These are phyloP conservation scores for Solanum hybrid DNA, from an alignment of 305 asterid genomes.

Conservation along the genomic window DNA sequence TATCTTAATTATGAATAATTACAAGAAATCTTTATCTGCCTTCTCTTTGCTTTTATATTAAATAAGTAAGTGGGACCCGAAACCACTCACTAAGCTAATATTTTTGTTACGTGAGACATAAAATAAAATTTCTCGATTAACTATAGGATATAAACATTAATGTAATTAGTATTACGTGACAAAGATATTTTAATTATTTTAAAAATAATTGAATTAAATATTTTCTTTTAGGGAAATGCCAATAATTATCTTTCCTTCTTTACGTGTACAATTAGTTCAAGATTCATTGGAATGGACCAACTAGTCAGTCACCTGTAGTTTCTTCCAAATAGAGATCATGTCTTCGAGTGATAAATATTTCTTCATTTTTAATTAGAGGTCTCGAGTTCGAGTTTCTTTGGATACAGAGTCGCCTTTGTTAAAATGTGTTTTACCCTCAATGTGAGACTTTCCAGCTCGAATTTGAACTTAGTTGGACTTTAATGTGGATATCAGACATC, in stretches of 20 bases:
- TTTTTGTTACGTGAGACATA: background rate
- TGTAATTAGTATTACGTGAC: background rate
- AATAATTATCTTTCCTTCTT: background rate
- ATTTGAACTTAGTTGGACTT: too few species aligned
- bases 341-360: background rate
- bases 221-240: background rate
- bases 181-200: background rate
- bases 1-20: background rate
- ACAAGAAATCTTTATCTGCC: background rate
- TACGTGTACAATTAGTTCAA: background rate
- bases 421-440: background rate
- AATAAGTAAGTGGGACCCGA: background rate
- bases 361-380: accelerated
- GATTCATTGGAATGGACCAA: background rate
- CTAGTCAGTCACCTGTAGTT: background rate
- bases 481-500: too few species aligned
- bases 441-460: accelerated
- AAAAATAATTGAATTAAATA: background rate
- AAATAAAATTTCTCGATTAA: background rate
- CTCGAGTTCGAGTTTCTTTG: too few species aligned
- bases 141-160: background rate
- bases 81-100: background rate
- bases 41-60: background rate
- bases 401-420: accelerated
- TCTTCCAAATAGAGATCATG: background rate